Conservation (phyloP, 176 grass and related monocot species). For the Alopecurus myosuroides region DNA sequence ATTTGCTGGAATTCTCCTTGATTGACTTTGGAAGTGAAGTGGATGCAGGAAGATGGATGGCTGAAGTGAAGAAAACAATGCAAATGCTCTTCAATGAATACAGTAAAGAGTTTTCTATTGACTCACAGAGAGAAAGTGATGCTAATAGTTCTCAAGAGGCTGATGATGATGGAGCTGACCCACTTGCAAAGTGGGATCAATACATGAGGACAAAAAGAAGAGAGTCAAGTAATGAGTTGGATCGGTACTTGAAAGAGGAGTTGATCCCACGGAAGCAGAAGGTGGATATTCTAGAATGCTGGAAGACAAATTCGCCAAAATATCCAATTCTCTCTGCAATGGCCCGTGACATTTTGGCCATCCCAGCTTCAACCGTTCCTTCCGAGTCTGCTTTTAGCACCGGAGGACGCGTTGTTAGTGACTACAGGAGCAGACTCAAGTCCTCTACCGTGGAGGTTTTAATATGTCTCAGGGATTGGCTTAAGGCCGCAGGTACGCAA, state of each 20-base stretch:
- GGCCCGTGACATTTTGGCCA: background rate
- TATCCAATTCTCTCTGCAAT: background rate
- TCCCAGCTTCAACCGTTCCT: background rate
- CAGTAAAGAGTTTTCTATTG: too few species aligned
- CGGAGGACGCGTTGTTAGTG: background rate
- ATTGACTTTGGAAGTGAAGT: background rate
- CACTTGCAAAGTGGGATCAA: background rate
- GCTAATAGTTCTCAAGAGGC: too few species aligned
- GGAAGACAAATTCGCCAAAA: background rate
- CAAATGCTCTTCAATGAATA: too few species aligned
- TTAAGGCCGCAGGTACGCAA: background rate
- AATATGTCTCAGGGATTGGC: background rate
- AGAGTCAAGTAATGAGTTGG: background rate
- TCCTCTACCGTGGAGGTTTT: background rate
- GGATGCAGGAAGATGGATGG: too few species aligned
- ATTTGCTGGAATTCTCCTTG: background rate
- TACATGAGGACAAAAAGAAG: background rate
- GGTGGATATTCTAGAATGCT: background rate
- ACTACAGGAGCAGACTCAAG: background rate
- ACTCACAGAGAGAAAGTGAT: too few species aligned
- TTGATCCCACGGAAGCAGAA: background rate
- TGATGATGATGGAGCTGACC: background rate
- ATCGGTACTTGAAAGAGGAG: background rate
- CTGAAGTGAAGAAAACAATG: too few species aligned
- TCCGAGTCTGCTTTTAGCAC: background rate